These are phyloP conservation scores for Starmera amethionina DNA, from an alignment of 805 yeast genomes.

Conservation along the genomic window DNA sequence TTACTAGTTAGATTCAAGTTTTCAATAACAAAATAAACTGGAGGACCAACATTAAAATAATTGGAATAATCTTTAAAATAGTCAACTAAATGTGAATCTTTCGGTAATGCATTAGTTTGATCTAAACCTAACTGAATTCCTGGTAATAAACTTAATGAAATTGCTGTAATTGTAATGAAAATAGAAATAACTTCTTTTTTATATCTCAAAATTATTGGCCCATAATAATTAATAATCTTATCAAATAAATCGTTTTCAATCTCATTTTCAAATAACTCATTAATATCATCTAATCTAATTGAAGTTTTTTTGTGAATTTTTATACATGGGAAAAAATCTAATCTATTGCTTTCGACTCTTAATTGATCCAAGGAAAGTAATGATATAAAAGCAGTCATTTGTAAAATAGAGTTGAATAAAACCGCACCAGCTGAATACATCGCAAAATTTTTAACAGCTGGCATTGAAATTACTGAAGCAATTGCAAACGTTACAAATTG, in stretches of 20 bases:
- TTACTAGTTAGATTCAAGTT: constrained; percentile 54
- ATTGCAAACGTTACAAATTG: constrained; percentile 74
- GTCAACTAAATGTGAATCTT: constrained; percentile 67
- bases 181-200: constrained; percentile 38
- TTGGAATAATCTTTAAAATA: constrained; percentile 71
- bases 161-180: constrained; percentile 55
- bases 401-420: constrained; percentile 63
- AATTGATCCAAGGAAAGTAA: constrained; percentile 58
- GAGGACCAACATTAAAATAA: constrained; percentile 83
- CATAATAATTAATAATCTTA: constrained; percentile 31
- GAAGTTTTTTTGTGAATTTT: constrained; percentile 10
- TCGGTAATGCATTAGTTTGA: constrained; percentile 81
- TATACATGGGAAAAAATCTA: constrained; percentile 56
- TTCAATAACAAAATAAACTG: constrained; percentile 76
- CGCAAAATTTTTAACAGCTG: constrained; percentile 93
- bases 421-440: constrained; percentile 84
- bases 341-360: constrained; percentile 45
- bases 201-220: constrained; percentile 45
- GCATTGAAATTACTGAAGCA: constrained; percentile 83
- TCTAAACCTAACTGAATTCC: constrained; percentile 70
- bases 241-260: constrained; percentile 26
- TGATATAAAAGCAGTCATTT: constrained; percentile 73
- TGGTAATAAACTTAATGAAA: constrained; percentile 65
- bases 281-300: constrained; percentile 12
- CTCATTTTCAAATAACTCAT: constrained; percentile 18